phyloP scores from a whole-genome alignment of 345 rosid genomes.

The Kernera saxatilis region DNA sequence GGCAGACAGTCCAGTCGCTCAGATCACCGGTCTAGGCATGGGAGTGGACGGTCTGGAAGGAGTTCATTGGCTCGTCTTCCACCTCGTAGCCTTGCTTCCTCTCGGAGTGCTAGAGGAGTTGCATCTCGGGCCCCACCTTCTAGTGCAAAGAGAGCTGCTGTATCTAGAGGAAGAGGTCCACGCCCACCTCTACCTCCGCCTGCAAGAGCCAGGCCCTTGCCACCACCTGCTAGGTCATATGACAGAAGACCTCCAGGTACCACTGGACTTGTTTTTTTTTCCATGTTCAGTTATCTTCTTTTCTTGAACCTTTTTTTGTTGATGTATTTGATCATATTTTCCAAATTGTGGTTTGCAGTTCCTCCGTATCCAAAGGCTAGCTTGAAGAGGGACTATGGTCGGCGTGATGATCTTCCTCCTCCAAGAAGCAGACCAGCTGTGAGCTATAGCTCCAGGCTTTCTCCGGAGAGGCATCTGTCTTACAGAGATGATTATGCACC shows the following conservation, averaged over 20 bases:
- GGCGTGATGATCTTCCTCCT: conserved; percentile 78
- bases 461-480: conserved; percentile 67
- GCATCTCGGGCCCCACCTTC: conserved; percentile 50
- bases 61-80: conserved; percentile 65
- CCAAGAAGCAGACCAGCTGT: conserved; percentile 68
- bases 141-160: conserved; percentile 51
- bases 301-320: neutral
- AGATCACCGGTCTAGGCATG: conserved; percentile 59
- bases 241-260: conserved; percentile 85
- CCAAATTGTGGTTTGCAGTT: conserved; percentile 39
- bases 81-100: conserved; percentile 41
- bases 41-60: conserved; percentile 51
- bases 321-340: neutral
- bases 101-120: conserved; percentile 43
- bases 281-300: neutral
- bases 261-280: neutral
- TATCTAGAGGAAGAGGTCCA: conserved; percentile 69
- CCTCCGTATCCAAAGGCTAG: conserved; percentile 68
- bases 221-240: conserved; percentile 68
- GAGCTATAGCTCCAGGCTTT: conserved; percentile 69
- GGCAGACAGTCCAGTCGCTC: conserved; percentile 54
- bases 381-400: conserved; percentile 75
- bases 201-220: conserved; percentile 63
- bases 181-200: conserved; percentile 61
- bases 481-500: conserved; percentile 76